Evolutionary conservation across 768 basidiomycete genomes (phyloP), one percentile per base, ranked within the genome.

Genomic region (Phylloporus scabripes): DNA sequence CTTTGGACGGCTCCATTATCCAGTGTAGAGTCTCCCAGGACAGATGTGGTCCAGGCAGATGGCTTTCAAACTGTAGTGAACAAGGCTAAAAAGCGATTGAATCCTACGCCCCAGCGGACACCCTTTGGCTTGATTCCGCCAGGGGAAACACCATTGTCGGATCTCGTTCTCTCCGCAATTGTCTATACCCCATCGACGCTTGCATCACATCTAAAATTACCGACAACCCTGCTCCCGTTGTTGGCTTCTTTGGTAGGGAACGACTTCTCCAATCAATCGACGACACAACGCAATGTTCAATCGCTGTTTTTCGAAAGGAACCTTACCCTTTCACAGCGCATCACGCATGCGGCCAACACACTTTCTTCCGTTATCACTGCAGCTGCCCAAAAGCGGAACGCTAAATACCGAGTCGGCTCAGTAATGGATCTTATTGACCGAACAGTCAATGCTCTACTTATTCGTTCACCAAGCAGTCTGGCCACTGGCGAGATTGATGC

Each of bases 211-310:
- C 66, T 92, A 2, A 75, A 80, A 41, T 69, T 92, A 11, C 85
- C 89, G 1, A 70, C 78, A 7, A 77, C 83, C 0, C 74, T 92
- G 33, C 78, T 92, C 26, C 90, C 90, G 1, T 74, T 92, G 6
- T 70, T 92, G 3, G 87, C 82, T 17, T 85, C 89, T 9, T 69
- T 92, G 15, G 78, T 89, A 4, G 90, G 90, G 42, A 91, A 91
- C 58, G 90, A 92, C 63, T 92, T 80, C 60, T 78, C 86, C 0
- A 76, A 74, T 42, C 74, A 60, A 9, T 74, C 78, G 40, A 69
- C 75, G 7, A 70, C 71, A 34, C 72, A 73, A 18, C 75, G 73
- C 37, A 75, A 73, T 51, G 69, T 79, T 8, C 84, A 82, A 60
- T 72, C 70, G 0, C 58, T 85, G 20, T 88, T 92, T 62, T 92